Evolutionary conservation across 305 asterid species (phyloP).

Genomic region (Salvia sclarea): DNA sequence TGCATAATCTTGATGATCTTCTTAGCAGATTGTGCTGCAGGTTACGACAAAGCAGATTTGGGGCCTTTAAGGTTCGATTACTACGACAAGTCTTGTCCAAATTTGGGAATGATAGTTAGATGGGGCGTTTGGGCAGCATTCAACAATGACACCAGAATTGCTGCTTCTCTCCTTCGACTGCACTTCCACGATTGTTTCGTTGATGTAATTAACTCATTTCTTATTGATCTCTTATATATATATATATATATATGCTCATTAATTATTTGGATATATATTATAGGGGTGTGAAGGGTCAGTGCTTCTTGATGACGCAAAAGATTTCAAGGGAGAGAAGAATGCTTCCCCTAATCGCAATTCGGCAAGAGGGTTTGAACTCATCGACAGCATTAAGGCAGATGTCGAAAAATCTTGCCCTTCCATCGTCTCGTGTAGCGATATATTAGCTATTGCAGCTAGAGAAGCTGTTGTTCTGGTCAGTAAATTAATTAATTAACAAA

Average conservation of each 20-base stretch:
- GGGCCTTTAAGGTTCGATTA: constrained; percentile 51
- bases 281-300: constrained; percentile 88
- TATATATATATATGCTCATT: not conserved
- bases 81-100: constrained; percentile 66
- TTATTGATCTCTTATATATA: not conserved
- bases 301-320: constrained; percentile 64
- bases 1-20: too few relatives aligned
- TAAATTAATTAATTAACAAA: too few relatives aligned
- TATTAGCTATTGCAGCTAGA: constrained; percentile 72
- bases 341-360: constrained; percentile 73
- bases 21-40: too few relatives aligned
- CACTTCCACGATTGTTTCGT: constrained; percentile 86
- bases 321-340: constrained; percentile 68
- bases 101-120: constrained; percentile 44
- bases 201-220: constrained; percentile 41
- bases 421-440: constrained; percentile 69
- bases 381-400: constrained; percentile 63
- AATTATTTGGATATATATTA: not conserved
- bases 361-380: constrained; percentile 61
- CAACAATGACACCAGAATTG: constrained; percentile 62
- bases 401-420: constrained; percentile 63
- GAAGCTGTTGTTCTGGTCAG: constrained; percentile 60
- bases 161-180: constrained; percentile 75
- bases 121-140: constrained; percentile 67
- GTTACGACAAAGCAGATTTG: constrained; percentile 21